phyloP scores from a whole-genome alignment of 2,329 filamentous ascomycete species.

The Beauveria sp. region DNA sequence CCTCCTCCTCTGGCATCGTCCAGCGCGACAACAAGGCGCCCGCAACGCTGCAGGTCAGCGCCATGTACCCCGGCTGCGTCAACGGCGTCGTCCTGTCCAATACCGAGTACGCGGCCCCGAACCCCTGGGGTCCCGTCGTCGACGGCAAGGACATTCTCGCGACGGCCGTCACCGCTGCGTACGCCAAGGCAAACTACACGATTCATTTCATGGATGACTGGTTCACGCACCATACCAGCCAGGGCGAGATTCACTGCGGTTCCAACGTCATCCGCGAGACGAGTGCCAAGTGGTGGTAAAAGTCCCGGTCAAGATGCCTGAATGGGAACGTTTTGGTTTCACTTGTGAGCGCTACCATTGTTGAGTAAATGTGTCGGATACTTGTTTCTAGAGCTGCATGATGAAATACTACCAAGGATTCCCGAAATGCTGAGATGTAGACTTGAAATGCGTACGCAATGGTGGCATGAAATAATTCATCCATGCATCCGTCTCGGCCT shows the following conservation, averaged over 20 bases:
- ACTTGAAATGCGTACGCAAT: too few relatives aligned
- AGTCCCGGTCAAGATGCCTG: neutral
- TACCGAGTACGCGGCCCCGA: neutral
- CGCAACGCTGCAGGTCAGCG: neutral
- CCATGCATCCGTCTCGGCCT: too few relatives aligned
- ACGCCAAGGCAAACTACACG: neutral
- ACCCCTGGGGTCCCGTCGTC: conserved; percentile 4
- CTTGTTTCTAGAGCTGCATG: neutral
- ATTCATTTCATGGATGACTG: conserved; percentile 10
- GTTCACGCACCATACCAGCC: neutral
- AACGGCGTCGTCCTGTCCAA: conserved; percentile 18
- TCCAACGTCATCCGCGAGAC: neutral
- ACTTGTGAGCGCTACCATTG: neutral
- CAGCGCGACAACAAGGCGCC: neutral
- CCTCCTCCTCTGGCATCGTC: neutral
- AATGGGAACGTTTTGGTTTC: neutral
- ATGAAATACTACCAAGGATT: too few relatives aligned
- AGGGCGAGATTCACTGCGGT: conserved; percentile 8
- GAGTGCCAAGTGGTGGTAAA: conserved; percentile 3
- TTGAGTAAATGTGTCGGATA: neutral
- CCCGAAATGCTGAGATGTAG: too few relatives aligned
- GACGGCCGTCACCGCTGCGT: neutral
- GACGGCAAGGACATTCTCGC: conserved; percentile 1
- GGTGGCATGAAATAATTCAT: too few relatives aligned
- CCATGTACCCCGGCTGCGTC: conserved; percentile 15